Base-by-base conservation (phyloP, 1,284 basidiomycete genomes). In the Singerocomus inundabilis region DNA sequence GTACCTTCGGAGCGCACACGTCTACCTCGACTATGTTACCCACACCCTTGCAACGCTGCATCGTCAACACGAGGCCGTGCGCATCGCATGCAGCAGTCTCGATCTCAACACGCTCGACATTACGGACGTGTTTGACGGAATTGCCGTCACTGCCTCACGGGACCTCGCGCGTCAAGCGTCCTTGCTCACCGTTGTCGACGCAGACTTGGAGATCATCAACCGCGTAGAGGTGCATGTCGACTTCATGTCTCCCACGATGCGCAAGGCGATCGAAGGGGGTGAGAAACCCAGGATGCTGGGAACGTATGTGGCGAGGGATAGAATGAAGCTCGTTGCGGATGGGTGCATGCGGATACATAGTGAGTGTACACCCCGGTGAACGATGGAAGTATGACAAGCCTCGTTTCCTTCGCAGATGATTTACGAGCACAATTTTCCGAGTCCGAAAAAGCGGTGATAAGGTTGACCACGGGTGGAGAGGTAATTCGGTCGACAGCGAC, bases 301-400 rank as follows among this genome's bases (percentile, higher is more conserved):
- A 7, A 87, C 89, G 63, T 93, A 91, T 66, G 88, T 93, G 18
- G 84, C 82, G 28, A 77, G 75, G 56, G 78, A 72, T 46, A 89
- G 85, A 71, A 92, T 93, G 88, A 77, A 79, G 52, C 79, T 91
- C 58, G 88, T 91, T 0, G 82, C 82, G 1, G 84, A 87, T 25
- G 82, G 80, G 5, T 92, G 91, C 63, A 66, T 72, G n/a, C 78
- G 80, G 51, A 81, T 83, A 28, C 83, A 91, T 68, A 80, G 85
- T 82, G 57, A 48, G 80, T 73, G 21, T 6, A 34, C 10, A 9
- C 2, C 6, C 44, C 1, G 9, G 16, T 21, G 15, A 38, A 10
- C 6, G 29, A 24, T 1, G n/a, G 12, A 21, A 21, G 29, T n/a
- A 15, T 2, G 12, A 6, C 1, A 15, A n/a, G 8, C 24, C 32